These are phyloP conservation scores for Clonostachys chloroleuca DNA, from an alignment of 2,329 filamentous ascomycete genomes.

Conservation along the genomic window DNA sequence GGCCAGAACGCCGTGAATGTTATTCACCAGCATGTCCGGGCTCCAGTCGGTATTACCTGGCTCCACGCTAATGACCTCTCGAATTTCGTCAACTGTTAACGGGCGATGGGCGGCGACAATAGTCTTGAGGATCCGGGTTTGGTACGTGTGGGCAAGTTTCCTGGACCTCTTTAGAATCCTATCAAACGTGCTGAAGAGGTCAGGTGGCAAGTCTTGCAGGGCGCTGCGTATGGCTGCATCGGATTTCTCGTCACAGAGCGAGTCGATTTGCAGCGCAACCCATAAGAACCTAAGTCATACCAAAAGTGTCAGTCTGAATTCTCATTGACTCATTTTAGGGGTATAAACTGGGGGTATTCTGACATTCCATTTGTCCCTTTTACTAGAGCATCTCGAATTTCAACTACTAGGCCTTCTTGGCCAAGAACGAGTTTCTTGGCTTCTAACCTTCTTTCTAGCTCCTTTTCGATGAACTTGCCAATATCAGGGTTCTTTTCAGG, in stretches of 20 bases:
- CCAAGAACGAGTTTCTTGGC: not conserved
- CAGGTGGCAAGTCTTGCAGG: conserved; percentile 18
- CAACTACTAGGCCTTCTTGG: not conserved
- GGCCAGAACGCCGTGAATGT: conserved; percentile 13
- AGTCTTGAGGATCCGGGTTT: conserved; percentile 20
- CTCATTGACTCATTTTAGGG: too few relatives aligned
- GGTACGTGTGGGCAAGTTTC: conserved; percentile 5
- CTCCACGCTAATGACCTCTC: conserved; percentile 29
- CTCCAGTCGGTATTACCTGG: conserved; percentile 20
- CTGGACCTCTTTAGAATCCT: conserved; percentile 18
- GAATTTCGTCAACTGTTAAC: conserved; percentile 23
- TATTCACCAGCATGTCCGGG: conserved; percentile 8
- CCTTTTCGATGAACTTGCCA: not conserved
- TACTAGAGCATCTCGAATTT: conserved; percentile 9
- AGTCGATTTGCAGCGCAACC: conserved; percentile 24
- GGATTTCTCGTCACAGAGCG: conserved; percentile 23
- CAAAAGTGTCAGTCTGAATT: not conserved
- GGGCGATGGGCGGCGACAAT: conserved; percentile 18
- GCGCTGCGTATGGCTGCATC: conserved; percentile 26
- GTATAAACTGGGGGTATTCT: not conserved
- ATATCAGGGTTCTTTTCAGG: not conserved
- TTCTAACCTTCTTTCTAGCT: not conserved
- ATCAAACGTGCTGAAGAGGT: conserved; percentile 20
- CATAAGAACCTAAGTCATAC: conserved; percentile 21
- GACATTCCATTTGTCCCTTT: conserved; percentile 22